phyloP scores from a whole-genome alignment of 441 rosid species.

The Cnidoscolus chayamansa region DNA sequence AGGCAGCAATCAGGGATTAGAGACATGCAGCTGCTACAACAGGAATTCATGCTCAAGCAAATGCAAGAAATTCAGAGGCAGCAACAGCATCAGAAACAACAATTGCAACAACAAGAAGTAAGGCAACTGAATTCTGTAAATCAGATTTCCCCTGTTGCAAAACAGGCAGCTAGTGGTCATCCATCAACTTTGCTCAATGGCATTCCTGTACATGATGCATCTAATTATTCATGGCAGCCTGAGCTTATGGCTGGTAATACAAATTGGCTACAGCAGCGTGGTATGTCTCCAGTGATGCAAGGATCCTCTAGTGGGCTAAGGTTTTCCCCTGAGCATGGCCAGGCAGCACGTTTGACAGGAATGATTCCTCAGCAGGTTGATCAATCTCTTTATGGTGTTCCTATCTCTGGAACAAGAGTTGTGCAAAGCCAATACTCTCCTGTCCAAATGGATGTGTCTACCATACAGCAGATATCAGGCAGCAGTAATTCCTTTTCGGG shows the following conservation, averaged over 20 bases:
- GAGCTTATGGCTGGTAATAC: slow-evolving; percentile 47
- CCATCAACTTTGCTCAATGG: slow-evolving; percentile 55
- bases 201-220: slow-evolving; percentile 55
- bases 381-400: slow-evolving; percentile 67
- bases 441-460: slow-evolving; percentile 47
- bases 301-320: slow-evolving; percentile 55
- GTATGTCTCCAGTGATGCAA: slow-evolving; percentile 45
- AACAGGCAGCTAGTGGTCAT: slow-evolving; percentile 41
- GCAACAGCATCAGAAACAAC: slow-evolving; percentile 57
- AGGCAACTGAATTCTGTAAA: slow-evolving; percentile 48
- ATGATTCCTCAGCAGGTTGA: slow-evolving; percentile 57
- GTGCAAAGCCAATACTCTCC: slow-evolving; percentile 41
- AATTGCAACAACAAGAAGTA: slow-evolving; percentile 45
- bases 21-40: slow-evolving; percentile 75
- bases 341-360: slow-evolving; percentile 40
- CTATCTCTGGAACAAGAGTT: slow-evolving; percentile 46
- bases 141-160: slow-evolving; percentile 46
- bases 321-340: slow-evolving; percentile 59
- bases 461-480: slow-evolving; percentile 42
- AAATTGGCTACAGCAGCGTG: slow-evolving; percentile 62
- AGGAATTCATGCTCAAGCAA: slow-evolving; percentile 62
- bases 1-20: slow-evolving; percentile 60
- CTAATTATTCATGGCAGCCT: slow-evolving; percentile 58
- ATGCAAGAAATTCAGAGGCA: slow-evolving; percentile 71
- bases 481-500: slow-evolving; percentile 46